Percentiles rank a stretch among this genome's conserved stretches.
phyloP scores from a whole-genome alignment of 768 basidiomycete genomes.

The Trametes punicea region DNA sequence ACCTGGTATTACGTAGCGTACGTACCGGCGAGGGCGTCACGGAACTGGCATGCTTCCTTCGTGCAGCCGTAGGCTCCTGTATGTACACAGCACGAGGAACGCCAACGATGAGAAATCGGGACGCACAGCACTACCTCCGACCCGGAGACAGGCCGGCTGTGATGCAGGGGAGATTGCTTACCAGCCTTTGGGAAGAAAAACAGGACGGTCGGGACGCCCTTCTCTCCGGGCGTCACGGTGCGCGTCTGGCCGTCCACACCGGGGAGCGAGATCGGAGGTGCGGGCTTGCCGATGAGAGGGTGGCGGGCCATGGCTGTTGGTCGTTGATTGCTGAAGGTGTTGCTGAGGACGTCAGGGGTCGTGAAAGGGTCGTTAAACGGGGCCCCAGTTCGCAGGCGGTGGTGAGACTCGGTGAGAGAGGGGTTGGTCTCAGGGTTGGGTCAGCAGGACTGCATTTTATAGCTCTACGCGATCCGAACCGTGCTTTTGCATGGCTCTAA shows the following conservation, averaged over 20 bases:
- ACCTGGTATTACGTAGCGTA: conserved; percentile 2
- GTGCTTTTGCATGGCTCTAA: background rate
- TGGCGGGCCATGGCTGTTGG: conserved; percentile 29
- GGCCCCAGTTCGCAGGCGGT: too few relatives aligned
- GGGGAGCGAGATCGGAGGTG: conserved; percentile 62
- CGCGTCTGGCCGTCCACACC: conserved; percentile 61
- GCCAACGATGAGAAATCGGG: conserved; percentile 13
- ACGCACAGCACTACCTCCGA: background rate
- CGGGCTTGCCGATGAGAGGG: conserved; percentile 57
- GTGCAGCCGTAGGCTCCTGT: conserved; percentile 79
- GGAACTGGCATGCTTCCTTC: conserved; percentile 76
- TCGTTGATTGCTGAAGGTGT: background rate
- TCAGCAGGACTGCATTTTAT: conserved; percentile 6
- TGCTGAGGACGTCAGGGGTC: conserved; percentile 2
- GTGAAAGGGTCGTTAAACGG: conserved; percentile 4
- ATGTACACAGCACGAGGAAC: background rate
- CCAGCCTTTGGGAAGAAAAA: conserved; percentile 81
- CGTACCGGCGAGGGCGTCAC: conserved; percentile 70
- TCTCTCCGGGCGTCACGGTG: conserved; percentile 55
- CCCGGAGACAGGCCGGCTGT: background rate
- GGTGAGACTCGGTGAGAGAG: conserved; percentile 11
- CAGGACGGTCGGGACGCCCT: conserved; percentile 58
- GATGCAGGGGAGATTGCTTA: conserved; percentile 26
- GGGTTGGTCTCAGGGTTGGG: conserved; percentile 1
- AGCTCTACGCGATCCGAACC: background rate